Evolutionary conservation across 805 yeast species (phyloP).

Genomic region (Saccharomyces mikatae): DNA sequence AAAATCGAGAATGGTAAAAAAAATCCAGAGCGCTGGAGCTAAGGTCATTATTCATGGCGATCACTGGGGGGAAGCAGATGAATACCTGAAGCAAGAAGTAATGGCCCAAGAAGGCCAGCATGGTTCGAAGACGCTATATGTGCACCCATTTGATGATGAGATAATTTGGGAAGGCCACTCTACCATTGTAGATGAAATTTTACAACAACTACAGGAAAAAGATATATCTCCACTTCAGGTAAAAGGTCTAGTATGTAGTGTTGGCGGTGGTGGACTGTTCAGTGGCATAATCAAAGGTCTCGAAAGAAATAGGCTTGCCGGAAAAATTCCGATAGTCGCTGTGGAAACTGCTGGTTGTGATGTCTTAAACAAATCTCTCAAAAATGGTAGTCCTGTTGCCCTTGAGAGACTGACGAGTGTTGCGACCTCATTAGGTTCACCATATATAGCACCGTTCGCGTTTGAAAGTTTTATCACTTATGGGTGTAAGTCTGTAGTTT

Average conservation of each 20-base stretch:
- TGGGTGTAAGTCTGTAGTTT: constrained; percentile 33
- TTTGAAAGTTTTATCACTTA: constrained; percentile 34
- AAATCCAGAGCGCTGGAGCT: constrained; percentile 42
- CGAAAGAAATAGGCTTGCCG: constrained; percentile 26
- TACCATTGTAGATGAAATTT: constrained; percentile 38
- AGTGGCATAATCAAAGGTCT: constrained; percentile 43
- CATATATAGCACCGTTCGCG: constrained; percentile 43
- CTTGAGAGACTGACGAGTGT: constrained; percentile 40
- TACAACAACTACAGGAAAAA: constrained; percentile 14
- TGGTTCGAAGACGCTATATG: constrained; percentile 34
- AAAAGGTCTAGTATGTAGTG: constrained; percentile 44
- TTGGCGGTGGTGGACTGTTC: constrained; percentile 51
- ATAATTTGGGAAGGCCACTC: constrained; percentile 50
- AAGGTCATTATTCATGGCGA: constrained; percentile 38
- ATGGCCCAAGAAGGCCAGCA: constrained; percentile 10
- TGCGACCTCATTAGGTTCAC: constrained; percentile 56
- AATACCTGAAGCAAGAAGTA: constrained; percentile 29
- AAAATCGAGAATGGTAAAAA: constrained; percentile 35
- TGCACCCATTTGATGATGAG: constrained; percentile 47
- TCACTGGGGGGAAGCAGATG: constrained; percentile 44
- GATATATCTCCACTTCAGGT: constrained; percentile 17
- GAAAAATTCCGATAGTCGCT: constrained; percentile 31
- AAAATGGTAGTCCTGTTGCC: constrained; percentile 35
- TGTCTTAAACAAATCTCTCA: constrained; percentile 42
- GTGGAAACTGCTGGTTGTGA: constrained; percentile 37